Evolutionary conservation across 495 filamentous ascomycete genomes (phyloP).

Genomic region (Aspergillus steynii): DNA sequence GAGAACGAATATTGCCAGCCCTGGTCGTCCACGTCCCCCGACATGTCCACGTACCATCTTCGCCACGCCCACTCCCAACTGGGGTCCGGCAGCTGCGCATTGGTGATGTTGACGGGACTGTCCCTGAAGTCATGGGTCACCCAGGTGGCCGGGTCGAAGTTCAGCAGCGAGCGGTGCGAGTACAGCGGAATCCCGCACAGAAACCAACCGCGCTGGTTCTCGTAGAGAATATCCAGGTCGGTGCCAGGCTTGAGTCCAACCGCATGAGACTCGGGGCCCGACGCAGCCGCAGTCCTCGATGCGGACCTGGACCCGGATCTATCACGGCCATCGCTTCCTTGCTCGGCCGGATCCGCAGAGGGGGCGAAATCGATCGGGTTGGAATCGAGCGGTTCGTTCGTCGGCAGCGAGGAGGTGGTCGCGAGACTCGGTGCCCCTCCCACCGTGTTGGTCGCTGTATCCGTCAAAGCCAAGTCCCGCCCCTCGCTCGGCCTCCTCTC

Average conservation of each 20-base stretch:
- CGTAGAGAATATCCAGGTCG: constrained; percentile 88
- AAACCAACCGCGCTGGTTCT: constrained; percentile 87
- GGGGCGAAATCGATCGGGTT: background rate
- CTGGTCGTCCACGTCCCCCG: constrained; percentile 82
- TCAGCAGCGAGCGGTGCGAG: constrained; percentile 80
- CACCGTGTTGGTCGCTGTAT: constrained; percentile 26
- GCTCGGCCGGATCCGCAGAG: background rate
- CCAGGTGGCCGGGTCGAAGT: constrained; percentile 85
- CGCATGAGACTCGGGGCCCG: background rate
- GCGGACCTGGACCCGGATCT: background rate
- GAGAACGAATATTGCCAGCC: constrained; percentile 95
- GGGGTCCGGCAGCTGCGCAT: constrained; percentile 91
- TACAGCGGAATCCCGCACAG: constrained; percentile 88
- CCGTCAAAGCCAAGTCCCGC: constrained; percentile 5
- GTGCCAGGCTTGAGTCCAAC: constrained; percentile 21
- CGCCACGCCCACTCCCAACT: constrained; percentile 97
- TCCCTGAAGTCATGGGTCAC: constrained; percentile 70
- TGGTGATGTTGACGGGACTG: constrained; percentile 82
- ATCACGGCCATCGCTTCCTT: constrained; percentile 12
- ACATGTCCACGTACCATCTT: constrained; percentile 91
- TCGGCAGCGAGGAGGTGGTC: background rate
- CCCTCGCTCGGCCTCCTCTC: constrained; percentile 12
- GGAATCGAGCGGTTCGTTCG: background rate
- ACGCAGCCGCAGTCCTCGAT: background rate
- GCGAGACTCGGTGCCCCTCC: constrained; percentile 4